These are phyloP conservation scores for Cyberlindnera suaveolens DNA, from an alignment of 805 yeast species.

Conservation along the genomic window DNA sequence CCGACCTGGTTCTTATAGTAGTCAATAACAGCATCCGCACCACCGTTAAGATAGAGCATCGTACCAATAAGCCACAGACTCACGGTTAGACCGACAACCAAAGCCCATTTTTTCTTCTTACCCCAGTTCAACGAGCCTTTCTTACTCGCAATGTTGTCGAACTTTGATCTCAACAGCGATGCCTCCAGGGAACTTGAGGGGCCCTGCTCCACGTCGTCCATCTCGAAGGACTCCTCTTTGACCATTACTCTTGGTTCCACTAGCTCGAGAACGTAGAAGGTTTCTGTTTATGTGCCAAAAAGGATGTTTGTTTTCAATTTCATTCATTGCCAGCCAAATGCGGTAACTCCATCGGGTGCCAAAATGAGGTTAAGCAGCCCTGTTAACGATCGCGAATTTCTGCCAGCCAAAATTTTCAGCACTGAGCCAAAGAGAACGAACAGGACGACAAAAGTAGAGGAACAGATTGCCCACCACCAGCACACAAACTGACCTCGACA, in stretches of 20 bases:
- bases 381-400: not conserved
- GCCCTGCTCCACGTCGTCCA: conserved; percentile 12
- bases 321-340: conserved; percentile 7
- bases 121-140: not conserved
- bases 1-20: conserved; percentile 19
- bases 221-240: conserved; percentile 12
- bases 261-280: no score
- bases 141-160: conserved; percentile 8
- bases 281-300: no score
- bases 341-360: conserved; percentile 5
- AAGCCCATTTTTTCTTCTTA: conserved; percentile 10
- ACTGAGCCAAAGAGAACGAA: not conserved
- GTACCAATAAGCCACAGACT: conserved; percentile 15
- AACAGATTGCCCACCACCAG: not conserved
- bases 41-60: conserved; percentile 8
- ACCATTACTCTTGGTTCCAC: conserved; percentile 3
- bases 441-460: not conserved
- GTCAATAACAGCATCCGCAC: conserved; percentile 13
- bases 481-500: not conserved
- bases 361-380: not conserved
- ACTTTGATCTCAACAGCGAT: conserved; percentile 9
- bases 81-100: conserved; percentile 7
- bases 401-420: no score
- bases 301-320: not conserved
- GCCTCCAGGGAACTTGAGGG: conserved; percentile 4